A percentile compares a stretch with the other conserved stretches of the same genome.
phyloP scores from a whole-genome alignment of 495 filamentous ascomycete species.

The Cercophora scortea region DNA sequence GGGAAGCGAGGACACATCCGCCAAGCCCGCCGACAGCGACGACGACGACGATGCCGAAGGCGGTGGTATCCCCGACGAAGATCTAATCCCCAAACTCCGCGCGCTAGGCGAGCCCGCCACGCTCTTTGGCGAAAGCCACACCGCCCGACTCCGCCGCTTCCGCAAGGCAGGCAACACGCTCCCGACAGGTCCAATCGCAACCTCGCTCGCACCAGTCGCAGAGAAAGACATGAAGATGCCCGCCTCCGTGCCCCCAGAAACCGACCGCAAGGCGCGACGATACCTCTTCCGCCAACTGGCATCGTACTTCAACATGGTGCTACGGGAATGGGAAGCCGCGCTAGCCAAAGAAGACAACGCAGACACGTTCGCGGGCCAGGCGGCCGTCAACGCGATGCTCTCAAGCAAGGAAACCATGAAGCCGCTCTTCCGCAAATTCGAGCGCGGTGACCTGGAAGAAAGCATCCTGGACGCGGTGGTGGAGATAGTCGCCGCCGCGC shows the following conservation, averaged over 20 bases:
- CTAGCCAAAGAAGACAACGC: slow-evolving; percentile 63
- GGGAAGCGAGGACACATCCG: slow-evolving; percentile 4
- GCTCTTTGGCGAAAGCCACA: slow-evolving; percentile 81
- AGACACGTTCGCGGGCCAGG: slow-evolving; percentile 67
- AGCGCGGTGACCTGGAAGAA: slow-evolving; percentile 68
- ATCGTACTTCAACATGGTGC: slow-evolving; percentile 88
- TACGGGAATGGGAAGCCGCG: slow-evolving; percentile 78
- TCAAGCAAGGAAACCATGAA: slow-evolving; percentile 78
- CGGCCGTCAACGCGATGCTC: slow-evolving; percentile 69
- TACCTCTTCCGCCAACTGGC: slow-evolving; percentile 81
- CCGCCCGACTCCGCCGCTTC: slow-evolving; percentile 60
- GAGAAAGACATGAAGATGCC: slow-evolving; percentile 85
- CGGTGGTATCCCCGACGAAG: slow-evolving; percentile 60
- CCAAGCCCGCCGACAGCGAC: slow-evolving; percentile 26
- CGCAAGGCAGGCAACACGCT: slow-evolving; percentile 39
- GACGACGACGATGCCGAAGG: slow-evolving; percentile 31
- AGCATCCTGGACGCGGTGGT: slow-evolving; percentile 74
- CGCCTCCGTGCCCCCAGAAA: slow-evolving; percentile 43
- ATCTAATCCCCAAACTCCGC: slow-evolving; percentile 59
- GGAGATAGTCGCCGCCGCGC: slow-evolving; percentile 89
- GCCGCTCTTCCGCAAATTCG: slow-evolving; percentile 85
- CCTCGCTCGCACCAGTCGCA: slow-evolving; percentile 63
- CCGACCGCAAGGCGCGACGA: slow-evolving; percentile 46
- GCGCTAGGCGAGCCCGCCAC: slow-evolving; percentile 61
- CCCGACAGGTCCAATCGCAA: slow-evolving; percentile 50